Base-by-base conservation (phyloP, 2,329 filamentous ascomycete species). In the Beauveria sp. region DNA sequence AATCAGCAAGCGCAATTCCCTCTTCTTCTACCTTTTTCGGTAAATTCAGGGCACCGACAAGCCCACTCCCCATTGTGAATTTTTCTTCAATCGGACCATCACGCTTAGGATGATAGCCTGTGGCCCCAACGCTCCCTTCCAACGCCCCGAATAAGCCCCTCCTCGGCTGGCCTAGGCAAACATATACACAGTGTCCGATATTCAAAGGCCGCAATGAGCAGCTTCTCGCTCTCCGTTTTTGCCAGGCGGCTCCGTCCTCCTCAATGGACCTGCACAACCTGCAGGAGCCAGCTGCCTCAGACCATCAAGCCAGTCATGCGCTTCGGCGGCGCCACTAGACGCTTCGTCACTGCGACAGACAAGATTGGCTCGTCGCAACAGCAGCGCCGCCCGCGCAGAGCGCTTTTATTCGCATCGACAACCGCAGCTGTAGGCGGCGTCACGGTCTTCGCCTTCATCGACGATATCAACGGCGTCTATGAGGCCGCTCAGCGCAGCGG, bases 391-490 rank as follows among this genome's bases (percentile, higher is more conserved):
- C 68, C 72, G 12, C 65, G 67, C 42, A 68, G 70, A 52, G 65
- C 71, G 9, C 68, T 83, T 18, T 69, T 85, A 30, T 75, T 81
- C 45, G 79, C 82, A 16, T 79, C 82, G 6, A 75, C 78, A 2
- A 79, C 81, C 18, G 79, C 75, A n/a, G 80, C 77, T 22, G 81
- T 77, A 3, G 74, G 78, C 10, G 76, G 77, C 12, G 77, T 77
- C n/a, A 76, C 77, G 7, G 73, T 76, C 3, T 68, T 85, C 30
- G 80, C 81, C 24, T 86, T 86, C 64, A 79, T 79, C 30, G 85
- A 88, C 71, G 86, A 96, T 66, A 86, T 91, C 66, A 89, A 88
- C 73, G 86, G 90, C 77, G 81, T 83, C 40, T 93, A 90, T 71
- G 84, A 87, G 58, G 89, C 90, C 12, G 84, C 84, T 2, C 87